Evolutionary conservation across 1,139 yeast species (phyloP).

Genomic region (Kodamaea fungicola): DNA sequence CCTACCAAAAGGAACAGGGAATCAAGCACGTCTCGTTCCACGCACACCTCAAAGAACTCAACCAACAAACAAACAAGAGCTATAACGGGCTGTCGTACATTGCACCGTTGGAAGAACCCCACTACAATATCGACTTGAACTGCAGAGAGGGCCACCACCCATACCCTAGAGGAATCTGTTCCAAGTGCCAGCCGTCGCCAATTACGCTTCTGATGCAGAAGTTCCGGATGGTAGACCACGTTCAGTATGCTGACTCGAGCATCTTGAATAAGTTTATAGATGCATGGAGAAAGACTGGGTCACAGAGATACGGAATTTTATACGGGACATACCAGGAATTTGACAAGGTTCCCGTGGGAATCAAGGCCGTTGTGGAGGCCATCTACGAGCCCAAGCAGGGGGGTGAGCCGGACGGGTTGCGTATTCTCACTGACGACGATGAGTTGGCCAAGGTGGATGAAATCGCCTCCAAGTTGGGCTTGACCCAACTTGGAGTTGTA

Average conservation of each 20-base stretch:
- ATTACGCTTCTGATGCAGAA: constrained; percentile 87
- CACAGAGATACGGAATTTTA: constrained; percentile 81
- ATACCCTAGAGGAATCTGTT: constrained; percentile 92
- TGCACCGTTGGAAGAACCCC: constrained; percentile 74
- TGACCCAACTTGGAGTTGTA: constrained; percentile 73
- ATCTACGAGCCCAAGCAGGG: constrained; percentile 91
- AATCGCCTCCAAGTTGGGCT: constrained; percentile 60
- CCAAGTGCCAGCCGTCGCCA: constrained; percentile 97
- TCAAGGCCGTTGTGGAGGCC: constrained; percentile 90
- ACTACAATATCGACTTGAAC: constrained; percentile 56
- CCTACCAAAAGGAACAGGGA: constrained; percentile 67
- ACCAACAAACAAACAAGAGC: constrained; percentile 64
- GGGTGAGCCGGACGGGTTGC: constrained; percentile 82
- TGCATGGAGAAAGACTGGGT: constrained; percentile 85
- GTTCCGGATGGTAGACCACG: constrained; percentile 96
- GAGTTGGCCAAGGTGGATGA: constrained; percentile 40
- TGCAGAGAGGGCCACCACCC: constrained; percentile 86
- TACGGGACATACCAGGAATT: constrained; percentile 79
- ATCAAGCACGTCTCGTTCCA: constrained; percentile 90
- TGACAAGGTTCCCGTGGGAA: constrained; percentile 85
- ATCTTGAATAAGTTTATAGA: constrained; percentile 82
- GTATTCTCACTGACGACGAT: constrained; percentile 62
- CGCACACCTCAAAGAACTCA: constrained; percentile 71
- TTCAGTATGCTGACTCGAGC: constrained; percentile 74
- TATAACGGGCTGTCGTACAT: constrained; percentile 67